Conservation (phyloP, 2,329 filamentous ascomycete genomes). For the Nigrospora osmanthi region DNA sequence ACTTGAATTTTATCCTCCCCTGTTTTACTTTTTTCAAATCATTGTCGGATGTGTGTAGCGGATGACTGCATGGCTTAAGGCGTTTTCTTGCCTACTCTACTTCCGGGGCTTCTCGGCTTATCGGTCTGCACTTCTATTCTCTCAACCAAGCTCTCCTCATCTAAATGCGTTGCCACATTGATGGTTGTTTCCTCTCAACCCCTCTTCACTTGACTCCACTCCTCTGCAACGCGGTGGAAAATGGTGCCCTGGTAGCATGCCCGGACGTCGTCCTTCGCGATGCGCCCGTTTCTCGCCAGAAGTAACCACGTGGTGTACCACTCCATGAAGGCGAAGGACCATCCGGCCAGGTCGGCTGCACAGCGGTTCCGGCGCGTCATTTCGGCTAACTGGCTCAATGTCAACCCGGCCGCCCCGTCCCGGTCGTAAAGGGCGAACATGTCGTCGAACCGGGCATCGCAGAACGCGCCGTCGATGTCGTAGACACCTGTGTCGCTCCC, state of each 20-base stretch:
- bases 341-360: constrained; percentile 9
- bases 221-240: constrained; percentile 9
- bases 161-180: no score
- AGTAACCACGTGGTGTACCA: constrained; percentile 10
- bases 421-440: constrained; percentile 7
- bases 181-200: no score
- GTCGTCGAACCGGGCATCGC: constrained; percentile 4
- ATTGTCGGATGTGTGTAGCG: no score
- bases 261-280: constrained; percentile 8
- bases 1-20: no score
- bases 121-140: no score
- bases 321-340: constrained; percentile 10
- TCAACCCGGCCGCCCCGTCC: constrained; percentile 1
- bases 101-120: no score
- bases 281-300: constrained; percentile 6
- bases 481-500: constrained; percentile 10
- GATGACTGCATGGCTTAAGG: no score
- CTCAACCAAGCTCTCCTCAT: no score
- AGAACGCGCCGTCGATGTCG: constrained; percentile 7
- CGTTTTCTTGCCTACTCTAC: no score
- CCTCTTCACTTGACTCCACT: neutral
- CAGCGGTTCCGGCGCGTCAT: constrained; percentile 7
- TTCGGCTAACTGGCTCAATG: constrained; percentile 2
- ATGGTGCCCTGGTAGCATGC: constrained; percentile 8
- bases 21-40: no score